Conservation (phyloP, 345 rosid species). For the Rhodamnia argentea region DNA sequence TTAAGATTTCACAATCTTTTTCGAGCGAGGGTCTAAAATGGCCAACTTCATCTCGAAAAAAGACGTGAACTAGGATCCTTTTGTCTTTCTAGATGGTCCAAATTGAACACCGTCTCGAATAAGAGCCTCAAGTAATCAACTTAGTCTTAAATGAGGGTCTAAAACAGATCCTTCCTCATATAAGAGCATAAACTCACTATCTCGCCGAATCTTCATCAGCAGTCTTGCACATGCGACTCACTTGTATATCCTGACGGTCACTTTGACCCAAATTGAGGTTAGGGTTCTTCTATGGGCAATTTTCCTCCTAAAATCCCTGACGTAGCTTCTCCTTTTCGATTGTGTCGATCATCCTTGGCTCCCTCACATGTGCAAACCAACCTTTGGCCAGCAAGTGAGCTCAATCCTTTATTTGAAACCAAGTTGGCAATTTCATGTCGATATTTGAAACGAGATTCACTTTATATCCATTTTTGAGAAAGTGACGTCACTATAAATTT, state of each 20-base stretch:
- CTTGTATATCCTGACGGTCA: not conserved
- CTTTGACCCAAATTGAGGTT: not conserved
- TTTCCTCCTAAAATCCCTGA: not conserved
- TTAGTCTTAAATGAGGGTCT: not conserved
- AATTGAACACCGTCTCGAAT: not conserved
- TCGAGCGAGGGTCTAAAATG: not conserved
- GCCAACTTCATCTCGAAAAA: not conserved
- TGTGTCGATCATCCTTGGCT: not conserved
- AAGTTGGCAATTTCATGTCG: not conserved
- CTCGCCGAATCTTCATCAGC: not conserved
- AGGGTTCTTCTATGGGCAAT: not conserved
- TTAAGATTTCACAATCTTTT: not conserved
- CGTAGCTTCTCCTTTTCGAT: not conserved
- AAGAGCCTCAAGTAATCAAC: not conserved
- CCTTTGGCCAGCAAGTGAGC: not conserved
- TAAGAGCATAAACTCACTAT: not conserved
- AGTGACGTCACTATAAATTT: not conserved
- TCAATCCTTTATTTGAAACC: not conserved
- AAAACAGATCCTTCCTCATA: not conserved
- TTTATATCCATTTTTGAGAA: not conserved
- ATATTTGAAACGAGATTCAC: too few relatives aligned
- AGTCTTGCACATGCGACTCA: not conserved
- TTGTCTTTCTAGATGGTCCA: not conserved
- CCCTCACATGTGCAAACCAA: not conserved
- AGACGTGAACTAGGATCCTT: not conserved